Evolutionary conservation across 345 rosid species (phyloP), one percentile per base, ranked within the genome.

Genomic region (Odontarrhena argentea): DNA sequence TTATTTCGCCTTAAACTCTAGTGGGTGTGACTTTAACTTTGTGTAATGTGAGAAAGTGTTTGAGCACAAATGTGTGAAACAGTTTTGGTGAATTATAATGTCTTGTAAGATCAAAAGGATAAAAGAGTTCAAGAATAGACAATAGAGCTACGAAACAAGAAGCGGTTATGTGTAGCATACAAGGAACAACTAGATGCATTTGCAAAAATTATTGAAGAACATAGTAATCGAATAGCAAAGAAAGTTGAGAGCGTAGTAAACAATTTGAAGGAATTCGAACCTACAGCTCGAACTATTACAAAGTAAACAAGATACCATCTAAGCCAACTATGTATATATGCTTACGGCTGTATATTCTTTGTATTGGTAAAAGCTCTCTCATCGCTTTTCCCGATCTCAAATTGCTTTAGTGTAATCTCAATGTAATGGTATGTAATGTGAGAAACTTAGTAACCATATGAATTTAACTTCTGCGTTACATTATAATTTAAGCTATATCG

Each of bases 71-170:
- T 30, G 37, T 54, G 7, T 55, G 45, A 41, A 26, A 54, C 41
- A 6, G 25, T 38, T 8, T 56, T 57, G 45, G 48, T 37, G 5
- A 38, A 30, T 10, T 45, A 15, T 8, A 34, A 46, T 57, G 32
- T 28, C 28, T 13, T 56, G 14, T 73, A 85, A 87, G 88, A 80
- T 37, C 88, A 80, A 38, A 87, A 87, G 73, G 94, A 84, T 62
- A 85, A 82, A 78, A 83, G 67, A 36, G 85, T 87, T 77, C 91
- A 87, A 70, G 91, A 84, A 77, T 49, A 85, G 66, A 87, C 84
- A 0, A 66, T 73, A 9, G 94, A 87, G 77, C 68, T 87, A 35
- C 61, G 87, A 57, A 82, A 85, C 76, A 81, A 84, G 88, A 85
- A 85, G 74, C 82, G 88, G 14, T 52, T 85, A 42, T 82, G 91